Conservation (phyloP, 2,329 filamentous ascomycete genomes). For the Allantophomopsis lycopodina region DNA sequence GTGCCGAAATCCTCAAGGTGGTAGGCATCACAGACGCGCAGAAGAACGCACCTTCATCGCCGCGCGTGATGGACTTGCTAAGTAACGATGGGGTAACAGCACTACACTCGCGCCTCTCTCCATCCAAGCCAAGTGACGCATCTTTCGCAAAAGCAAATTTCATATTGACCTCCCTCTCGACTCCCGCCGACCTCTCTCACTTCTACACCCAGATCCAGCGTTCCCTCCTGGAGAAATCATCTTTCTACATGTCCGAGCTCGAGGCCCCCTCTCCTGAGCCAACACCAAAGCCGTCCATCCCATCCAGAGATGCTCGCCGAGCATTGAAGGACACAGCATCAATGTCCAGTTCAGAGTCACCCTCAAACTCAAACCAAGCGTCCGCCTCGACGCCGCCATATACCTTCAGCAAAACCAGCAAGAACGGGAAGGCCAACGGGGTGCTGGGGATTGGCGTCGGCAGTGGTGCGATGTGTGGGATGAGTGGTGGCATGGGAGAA, state of each 20-base stretch:
- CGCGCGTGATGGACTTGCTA: constrained; percentile 5
- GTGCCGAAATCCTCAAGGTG: constrained; percentile 40
- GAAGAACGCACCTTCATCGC: constrained; percentile 12
- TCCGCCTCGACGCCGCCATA: not conserved
- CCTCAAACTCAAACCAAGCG: constrained; percentile 1
- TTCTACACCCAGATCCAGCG: constrained; percentile 40
- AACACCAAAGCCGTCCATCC: constrained; percentile 3
- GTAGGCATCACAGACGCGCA: constrained; percentile 33
- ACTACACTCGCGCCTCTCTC: not conserved
- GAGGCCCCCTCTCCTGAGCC: constrained; percentile 5
- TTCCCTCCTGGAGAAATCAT: constrained; percentile 28
- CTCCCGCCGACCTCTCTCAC: constrained; percentile 34
- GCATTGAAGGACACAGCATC: not conserved
- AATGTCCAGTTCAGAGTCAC: not conserved
- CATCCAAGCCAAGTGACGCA: too few species aligned
- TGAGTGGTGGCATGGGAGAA: too few species aligned
- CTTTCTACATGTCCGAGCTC: constrained; percentile 26
- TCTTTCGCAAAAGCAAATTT: constrained; percentile 34
- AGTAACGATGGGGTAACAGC: constrained; percentile 5
- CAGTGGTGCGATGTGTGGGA: too few species aligned
- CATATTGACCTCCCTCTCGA: constrained; percentile 39
- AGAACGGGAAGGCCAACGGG: too few species aligned
- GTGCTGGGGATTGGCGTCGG: too few species aligned
- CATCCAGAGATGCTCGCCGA: not conserved
- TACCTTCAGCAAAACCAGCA: not conserved